These are phyloP conservation scores for Ogataea ganodermae DNA, from an alignment of 805 yeast species.

Conservation along the genomic window DNA sequence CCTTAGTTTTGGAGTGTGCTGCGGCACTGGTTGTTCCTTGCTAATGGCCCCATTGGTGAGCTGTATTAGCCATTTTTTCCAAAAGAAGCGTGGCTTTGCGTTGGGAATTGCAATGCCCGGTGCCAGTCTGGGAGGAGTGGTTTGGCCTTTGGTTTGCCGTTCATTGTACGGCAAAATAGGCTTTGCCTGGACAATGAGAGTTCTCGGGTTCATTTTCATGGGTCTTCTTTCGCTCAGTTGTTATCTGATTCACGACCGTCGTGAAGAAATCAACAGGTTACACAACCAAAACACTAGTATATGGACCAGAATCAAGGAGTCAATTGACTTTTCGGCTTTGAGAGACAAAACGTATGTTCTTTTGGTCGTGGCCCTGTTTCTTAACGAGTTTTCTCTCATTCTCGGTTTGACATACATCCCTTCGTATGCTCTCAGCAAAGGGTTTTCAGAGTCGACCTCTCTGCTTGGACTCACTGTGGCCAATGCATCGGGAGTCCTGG, in stretches of 20 bases:
- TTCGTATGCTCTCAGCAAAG: constrained; percentile 55
- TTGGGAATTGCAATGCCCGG: constrained; percentile 63
- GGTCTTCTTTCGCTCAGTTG: constrained; percentile 34
- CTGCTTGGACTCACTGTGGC: constrained; percentile 45
- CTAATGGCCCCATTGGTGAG: constrained; percentile 48
- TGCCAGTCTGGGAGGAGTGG: constrained; percentile 58
- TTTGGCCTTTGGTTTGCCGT: constrained; percentile 56
- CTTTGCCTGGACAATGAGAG: constrained; percentile 61
- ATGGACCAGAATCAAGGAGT: constrained; percentile 23
- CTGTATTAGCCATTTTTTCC: constrained; percentile 62
- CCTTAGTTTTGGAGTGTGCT: constrained; percentile 49
- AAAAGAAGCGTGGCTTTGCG: constrained; percentile 56
- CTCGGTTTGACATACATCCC: constrained; percentile 56
- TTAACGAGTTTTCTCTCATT: constrained; percentile 55
- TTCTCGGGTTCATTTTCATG: constrained; percentile 49
- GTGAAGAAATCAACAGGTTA: constrained; percentile 22
- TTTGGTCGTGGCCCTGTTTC: constrained; percentile 43
- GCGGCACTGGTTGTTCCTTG: constrained; percentile 49
- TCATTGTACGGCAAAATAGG: constrained; percentile 52
- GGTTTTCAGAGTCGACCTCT: constrained; percentile 44
- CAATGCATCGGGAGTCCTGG: constrained; percentile 46
- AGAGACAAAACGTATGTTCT: constrained; percentile 45
- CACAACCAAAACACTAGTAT: constrained; percentile 17
- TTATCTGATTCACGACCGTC: constrained; percentile 34
- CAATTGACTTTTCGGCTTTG: constrained; percentile 43